Conservation (phyloP, 2,329 filamentous ascomycete species). For the Blastomyces emzantsi region DNA sequence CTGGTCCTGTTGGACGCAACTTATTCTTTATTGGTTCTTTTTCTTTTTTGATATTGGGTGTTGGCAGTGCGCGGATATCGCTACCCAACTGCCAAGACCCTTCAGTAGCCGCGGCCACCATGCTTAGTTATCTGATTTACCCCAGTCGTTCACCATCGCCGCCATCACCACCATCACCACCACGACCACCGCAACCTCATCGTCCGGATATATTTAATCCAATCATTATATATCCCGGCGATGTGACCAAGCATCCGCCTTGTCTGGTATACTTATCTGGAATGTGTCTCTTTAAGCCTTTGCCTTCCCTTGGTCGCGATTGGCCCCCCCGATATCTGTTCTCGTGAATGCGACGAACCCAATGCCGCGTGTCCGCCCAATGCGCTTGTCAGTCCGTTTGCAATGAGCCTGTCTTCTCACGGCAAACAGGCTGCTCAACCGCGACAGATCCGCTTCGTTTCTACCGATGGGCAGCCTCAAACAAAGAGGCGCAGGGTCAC, state of each 20-base stretch:
- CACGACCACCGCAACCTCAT: background rate
- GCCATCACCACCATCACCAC: background rate
- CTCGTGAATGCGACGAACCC: background rate
- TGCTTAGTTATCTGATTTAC: background rate
- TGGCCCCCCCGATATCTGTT: slow-evolving; percentile 4
- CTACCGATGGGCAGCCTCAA: slow-evolving; percentile 71
- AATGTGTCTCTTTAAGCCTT: slow-evolving; percentile 1
- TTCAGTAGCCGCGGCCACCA: too few species aligned
- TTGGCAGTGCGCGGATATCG: too few species aligned
- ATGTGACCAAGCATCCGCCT: background rate
- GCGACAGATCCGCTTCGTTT: slow-evolving; percentile 63
- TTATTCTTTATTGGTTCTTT: background rate
- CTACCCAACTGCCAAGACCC: too few species aligned
- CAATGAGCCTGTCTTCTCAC: slow-evolving; percentile 21
- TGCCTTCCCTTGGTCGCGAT: slow-evolving; percentile 2
- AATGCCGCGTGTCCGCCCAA: slow-evolving; percentile 1
- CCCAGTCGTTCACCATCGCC: background rate
- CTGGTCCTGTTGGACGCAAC: background rate
- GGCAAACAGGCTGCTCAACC: slow-evolving; percentile 17
- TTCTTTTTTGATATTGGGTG: background rate
- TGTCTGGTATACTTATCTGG: background rate
- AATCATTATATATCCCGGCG: background rate
- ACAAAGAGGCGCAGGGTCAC: slow-evolving; percentile 71
- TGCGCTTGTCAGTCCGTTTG: slow-evolving; percentile 17
- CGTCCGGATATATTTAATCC: background rate